Percentiles rank a stretch among this genome's conserved stretches.
phyloP scores from a whole-genome alignment of 345 rosid species.

The Punica granatum region DNA sequence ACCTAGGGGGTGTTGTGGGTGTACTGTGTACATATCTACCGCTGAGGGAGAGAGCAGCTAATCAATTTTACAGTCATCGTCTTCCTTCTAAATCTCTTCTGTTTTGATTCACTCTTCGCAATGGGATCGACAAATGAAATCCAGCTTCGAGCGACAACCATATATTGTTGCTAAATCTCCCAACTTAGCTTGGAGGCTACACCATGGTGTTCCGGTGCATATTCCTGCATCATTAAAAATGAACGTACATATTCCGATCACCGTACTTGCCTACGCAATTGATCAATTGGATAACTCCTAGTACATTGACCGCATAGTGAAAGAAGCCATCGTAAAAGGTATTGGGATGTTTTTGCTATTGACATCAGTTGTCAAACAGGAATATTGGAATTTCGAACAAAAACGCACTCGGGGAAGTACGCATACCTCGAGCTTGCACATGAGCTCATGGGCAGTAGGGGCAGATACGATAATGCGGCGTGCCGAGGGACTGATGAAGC shows the following conservation, averaged over 20 bases:
- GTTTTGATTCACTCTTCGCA: not conserved
- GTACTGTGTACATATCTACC: not conserved
- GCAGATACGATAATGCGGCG: constrained; percentile 70
- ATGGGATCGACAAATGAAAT: constrained; percentile 43
- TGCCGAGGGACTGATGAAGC: constrained; percentile 62
- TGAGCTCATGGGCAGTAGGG: constrained; percentile 61
- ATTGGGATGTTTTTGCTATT: too few relatives aligned
- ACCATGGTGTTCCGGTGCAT: constrained; percentile 38
- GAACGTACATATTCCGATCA: not conserved
- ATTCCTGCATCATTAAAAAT: constrained; percentile 32
- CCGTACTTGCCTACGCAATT: too few relatives aligned
- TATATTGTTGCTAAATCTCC: constrained; percentile 65
- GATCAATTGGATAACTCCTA: too few relatives aligned
- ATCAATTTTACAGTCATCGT: too few relatives aligned
- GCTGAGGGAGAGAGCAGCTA: too few relatives aligned
- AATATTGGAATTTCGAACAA: not conserved
- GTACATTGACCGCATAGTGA: too few relatives aligned
- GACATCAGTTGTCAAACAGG: not conserved
- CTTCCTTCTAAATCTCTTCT: too few relatives aligned
- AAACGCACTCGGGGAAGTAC: not conserved
- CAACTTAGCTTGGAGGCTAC: constrained; percentile 49
- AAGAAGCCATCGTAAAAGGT: too few relatives aligned
- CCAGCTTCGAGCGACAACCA: constrained; percentile 42
- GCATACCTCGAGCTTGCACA: constrained; percentile 63
- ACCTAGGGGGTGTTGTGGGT: too few relatives aligned